Conservation (phyloP, 768 basidiomycete species). For the Boletus eberwhitei region DNA sequence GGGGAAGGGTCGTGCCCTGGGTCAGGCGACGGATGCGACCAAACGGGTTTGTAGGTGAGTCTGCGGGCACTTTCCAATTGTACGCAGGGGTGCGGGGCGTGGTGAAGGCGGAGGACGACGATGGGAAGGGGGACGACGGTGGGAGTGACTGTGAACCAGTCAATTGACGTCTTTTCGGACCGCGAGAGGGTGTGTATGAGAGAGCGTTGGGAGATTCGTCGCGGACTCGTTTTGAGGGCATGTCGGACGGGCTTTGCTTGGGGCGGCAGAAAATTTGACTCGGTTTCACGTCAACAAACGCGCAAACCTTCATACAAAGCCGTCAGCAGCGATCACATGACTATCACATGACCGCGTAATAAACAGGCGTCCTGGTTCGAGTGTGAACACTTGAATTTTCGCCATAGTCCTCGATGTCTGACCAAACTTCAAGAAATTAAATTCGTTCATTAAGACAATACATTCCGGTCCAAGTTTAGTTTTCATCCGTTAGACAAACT, state of each 20-base stretch:
- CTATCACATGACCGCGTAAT: constrained; percentile 14
- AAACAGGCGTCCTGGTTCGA: too few species aligned
- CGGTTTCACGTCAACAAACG: constrained; percentile 6
- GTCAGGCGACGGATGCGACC: constrained; percentile 49
- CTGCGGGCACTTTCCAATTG: constrained; percentile 49
- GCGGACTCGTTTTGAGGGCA: constrained; percentile 31
- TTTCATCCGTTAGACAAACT: too few species aligned
- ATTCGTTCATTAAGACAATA: too few species aligned
- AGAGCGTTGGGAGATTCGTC: constrained; percentile 24
- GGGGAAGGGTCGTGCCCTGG: constrained; percentile 38
- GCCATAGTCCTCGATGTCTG: too few species aligned
- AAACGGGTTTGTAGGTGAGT: constrained; percentile 72
- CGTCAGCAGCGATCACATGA: constrained; percentile 10
- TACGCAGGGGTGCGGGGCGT: constrained; percentile 37
- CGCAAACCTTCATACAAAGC: neutral
- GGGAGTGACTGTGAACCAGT: constrained; percentile 22
- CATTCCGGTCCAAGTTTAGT: too few species aligned
- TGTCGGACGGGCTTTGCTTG: neutral
- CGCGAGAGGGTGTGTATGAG: constrained; percentile 30
- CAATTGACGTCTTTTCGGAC: constrained; percentile 26
- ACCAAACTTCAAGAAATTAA: too few species aligned
- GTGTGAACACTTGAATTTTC: too few species aligned
- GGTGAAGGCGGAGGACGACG: constrained; percentile 24
- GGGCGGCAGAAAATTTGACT: constrained; percentile 4
- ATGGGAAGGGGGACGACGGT: constrained; percentile 28